These are phyloP conservation scores for Bipolaris zeicola DNA, from an alignment of 2,329 filamentous ascomycete species.

Conservation along the genomic window DNA sequence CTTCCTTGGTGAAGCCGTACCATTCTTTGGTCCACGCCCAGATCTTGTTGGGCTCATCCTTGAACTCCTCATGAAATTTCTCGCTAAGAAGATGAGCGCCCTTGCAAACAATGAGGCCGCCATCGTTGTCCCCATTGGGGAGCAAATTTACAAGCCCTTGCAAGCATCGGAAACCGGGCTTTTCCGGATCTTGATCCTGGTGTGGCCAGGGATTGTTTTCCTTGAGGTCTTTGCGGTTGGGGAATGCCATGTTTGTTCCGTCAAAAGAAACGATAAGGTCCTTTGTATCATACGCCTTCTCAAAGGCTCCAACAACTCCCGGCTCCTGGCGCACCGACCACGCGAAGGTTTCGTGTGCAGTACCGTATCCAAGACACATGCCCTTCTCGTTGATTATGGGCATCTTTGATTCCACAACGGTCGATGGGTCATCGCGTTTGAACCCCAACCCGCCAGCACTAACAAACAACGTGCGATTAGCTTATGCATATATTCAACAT, in stretches of 20 bases:
- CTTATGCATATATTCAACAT: not conserved
- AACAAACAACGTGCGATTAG: not conserved
- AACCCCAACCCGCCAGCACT: slow-evolving; percentile 16
- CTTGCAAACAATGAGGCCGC: slow-evolving; percentile 45
- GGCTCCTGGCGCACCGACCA: slow-evolving; percentile 51
- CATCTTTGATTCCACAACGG: slow-evolving; percentile 25
- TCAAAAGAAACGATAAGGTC: slow-evolving; percentile 51
- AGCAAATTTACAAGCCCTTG: slow-evolving; percentile 58
- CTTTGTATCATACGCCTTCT: slow-evolving; percentile 42
- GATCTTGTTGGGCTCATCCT: slow-evolving; percentile 33
- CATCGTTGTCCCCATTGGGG: slow-evolving; percentile 46
- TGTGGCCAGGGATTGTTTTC: slow-evolving; percentile 46
- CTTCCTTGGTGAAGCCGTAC: slow-evolving; percentile 43
- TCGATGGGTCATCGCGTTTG: slow-evolving; percentile 27
- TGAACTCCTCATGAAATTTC: slow-evolving; percentile 36
- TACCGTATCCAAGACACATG: slow-evolving; percentile 40
- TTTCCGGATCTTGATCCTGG: slow-evolving; percentile 31
- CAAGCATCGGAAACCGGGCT: slow-evolving; percentile 57
- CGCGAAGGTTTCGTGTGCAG: slow-evolving; percentile 50
- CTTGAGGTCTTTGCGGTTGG: slow-evolving; percentile 34
- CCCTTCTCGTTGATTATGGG: slow-evolving; percentile 30
- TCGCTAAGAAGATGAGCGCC: slow-evolving; percentile 40
- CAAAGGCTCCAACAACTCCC: slow-evolving; percentile 36
- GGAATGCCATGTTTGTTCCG: slow-evolving; percentile 44
- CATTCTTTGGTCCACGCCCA: slow-evolving; percentile 41